A percentile compares a stretch with the other conserved stretches of the same genome.
Evolutionary conservation across 345 rosid species (phyloP).

Genomic region (Atalantia buxifolia): DNA sequence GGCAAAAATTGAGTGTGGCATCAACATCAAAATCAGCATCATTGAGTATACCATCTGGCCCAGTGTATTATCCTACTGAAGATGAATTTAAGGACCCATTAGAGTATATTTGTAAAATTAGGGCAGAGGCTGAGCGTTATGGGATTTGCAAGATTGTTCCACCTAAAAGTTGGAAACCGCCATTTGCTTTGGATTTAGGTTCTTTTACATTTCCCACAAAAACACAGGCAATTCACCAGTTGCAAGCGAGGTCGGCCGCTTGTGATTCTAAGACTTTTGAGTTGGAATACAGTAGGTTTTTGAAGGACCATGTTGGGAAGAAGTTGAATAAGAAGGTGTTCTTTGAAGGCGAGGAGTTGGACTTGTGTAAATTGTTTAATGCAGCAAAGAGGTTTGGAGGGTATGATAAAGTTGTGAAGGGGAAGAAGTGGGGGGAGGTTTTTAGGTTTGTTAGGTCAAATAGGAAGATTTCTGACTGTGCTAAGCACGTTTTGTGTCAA

Average conservation of each 20-base stretch:
- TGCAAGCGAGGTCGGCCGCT: constrained; percentile 86
- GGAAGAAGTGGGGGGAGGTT: constrained; percentile 87
- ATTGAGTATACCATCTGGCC: constrained; percentile 55
- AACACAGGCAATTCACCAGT: constrained; percentile 94
- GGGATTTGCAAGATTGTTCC: constrained; percentile 97
- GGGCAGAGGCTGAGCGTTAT: constrained; percentile 81
- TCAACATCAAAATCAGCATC: constrained; percentile 19
- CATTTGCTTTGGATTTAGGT: constrained; percentile 66
- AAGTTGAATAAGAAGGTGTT: constrained; percentile 70
- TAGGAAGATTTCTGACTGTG: constrained; percentile 72
- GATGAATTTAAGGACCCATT: constrained; percentile 87
- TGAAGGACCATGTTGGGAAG: constrained; percentile 67
- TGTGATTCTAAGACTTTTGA: constrained; percentile 83
- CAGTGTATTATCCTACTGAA: constrained; percentile 74
- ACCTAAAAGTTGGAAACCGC: constrained; percentile 70
- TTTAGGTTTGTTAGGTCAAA: constrained; percentile 63
- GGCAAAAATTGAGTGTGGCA: constrained; percentile 41
- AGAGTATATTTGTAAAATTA: constrained; percentile 73
- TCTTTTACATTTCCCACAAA: constrained; percentile 79
- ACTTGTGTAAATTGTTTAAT: constrained; percentile 81
- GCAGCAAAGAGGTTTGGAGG: constrained; percentile 94
- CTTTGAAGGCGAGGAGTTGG: constrained; percentile 86
- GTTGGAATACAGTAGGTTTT: constrained; percentile 79
- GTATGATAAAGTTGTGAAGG: constrained; percentile 61
- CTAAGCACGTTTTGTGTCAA: constrained; percentile 83